Percentiles rank a stretch among this genome's conserved stretches.
Conservation (phyloP, 768 basidiomycete species). For the Atractiella rhizophila region DNA sequence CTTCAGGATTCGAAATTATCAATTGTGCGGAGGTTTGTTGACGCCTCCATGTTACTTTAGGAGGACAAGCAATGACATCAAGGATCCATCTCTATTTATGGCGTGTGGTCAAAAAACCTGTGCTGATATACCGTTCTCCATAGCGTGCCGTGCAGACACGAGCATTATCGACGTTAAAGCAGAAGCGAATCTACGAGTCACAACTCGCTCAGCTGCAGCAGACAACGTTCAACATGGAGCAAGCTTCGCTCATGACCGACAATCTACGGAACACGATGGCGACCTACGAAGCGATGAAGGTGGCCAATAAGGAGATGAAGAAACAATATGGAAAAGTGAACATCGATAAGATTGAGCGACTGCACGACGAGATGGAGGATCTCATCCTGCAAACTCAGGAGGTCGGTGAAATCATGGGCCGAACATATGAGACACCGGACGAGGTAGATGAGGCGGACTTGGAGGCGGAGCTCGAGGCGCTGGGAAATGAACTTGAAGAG, state of each 20-base stretch:
- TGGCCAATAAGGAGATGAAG: slow-evolving; percentile 83
- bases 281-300: slow-evolving; percentile 84
- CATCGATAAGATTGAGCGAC: slow-evolving; percentile 89
- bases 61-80: no score
- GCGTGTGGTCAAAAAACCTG: no score
- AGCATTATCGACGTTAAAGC: slow-evolving; percentile 74
- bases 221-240: slow-evolving; percentile 97
- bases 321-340: slow-evolving; percentile 95
- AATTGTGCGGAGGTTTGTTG: no score
- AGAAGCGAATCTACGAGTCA: slow-evolving; percentile 59
- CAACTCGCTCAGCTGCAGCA: slow-evolving; percentile 76
- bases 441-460: slow-evolving; percentile 94
- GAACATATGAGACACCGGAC: slow-evolving; percentile 89
- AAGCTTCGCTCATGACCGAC: slow-evolving; percentile 80
- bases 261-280: slow-evolving; percentile 98
- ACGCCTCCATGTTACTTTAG: no score
- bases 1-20: no score
- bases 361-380: slow-evolving; percentile 97
- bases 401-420: slow-evolving; percentile 74
- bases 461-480: slow-evolving; percentile 84
- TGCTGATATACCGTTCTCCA: not conserved
- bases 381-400: slow-evolving; percentile 90
- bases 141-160: slow-evolving; percentile 79
- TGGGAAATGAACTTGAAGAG: slow-evolving; percentile 40
- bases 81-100: no score